phyloP scores from a whole-genome alignment of 169 alveolate genomes.

The Plasmodium gallinaceum region DNA sequence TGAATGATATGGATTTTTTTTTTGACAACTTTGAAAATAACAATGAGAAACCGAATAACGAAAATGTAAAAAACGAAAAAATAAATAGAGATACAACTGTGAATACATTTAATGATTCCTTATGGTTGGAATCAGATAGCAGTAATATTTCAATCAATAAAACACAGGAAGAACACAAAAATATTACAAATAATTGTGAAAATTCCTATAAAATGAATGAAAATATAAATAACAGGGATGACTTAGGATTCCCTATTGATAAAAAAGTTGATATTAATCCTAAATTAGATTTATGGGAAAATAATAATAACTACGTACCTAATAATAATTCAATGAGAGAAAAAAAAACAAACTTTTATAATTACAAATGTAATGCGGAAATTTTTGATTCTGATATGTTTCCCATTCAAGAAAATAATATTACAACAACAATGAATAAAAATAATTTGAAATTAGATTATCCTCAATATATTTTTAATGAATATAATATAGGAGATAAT shows the following conservation, averaged over 20 bases:
- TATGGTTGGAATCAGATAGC: slow-evolving; percentile 9
- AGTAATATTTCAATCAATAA: not conserved
- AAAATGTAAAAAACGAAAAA: not conserved
- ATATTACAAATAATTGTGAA: not conserved
- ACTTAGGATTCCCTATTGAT: not conserved
- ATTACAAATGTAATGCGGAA: not conserved
- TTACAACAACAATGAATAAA: no score
- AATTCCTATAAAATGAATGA: not conserved
- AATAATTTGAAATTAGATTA: no score
- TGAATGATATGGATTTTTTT: slow-evolving; percentile 44
- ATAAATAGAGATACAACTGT: not conserved
- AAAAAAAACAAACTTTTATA: slow-evolving; percentile 26
- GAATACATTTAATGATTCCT: slow-evolving; percentile 9
- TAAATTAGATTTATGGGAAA: slow-evolving; percentile 50
- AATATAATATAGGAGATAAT: not conserved
- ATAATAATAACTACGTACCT: not conserved
- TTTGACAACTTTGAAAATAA: slow-evolving; percentile 25
- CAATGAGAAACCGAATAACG: not conserved
- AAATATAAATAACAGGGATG: not conserved
- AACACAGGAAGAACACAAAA: not conserved
- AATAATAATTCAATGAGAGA: not conserved
- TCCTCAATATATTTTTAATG: no score
- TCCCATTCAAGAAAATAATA: no score
- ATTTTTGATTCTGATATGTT: no score
- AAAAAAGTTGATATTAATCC: not conserved